Base-by-base conservation (phyloP, 2,329 filamentous ascomycete species). In the Basipetospora sp. region DNA sequence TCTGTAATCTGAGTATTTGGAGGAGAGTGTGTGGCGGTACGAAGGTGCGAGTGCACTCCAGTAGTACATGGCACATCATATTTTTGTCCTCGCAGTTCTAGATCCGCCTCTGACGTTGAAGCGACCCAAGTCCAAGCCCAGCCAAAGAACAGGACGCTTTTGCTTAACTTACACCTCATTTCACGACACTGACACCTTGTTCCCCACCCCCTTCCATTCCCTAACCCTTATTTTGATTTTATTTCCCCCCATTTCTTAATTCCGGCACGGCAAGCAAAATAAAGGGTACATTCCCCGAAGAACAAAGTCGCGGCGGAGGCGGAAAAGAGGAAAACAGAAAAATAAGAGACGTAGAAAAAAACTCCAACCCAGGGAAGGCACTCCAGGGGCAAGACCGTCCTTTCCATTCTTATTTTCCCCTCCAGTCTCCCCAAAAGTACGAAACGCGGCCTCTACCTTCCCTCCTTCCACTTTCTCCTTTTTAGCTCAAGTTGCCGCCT, bases 151-250 rank as follows among this genome's bases (percentile, higher is more conserved):
- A n/a, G n/a, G n/a, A n/a, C n/a, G n/a, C n/a, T n/a, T n/a, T n/a
- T n/a, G n/a, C n/a, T n/a, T 25, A 25, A 25, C 22, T 25, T 25
- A 25, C 22, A 25, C 11, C 22, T 25, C 22, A 25, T 25, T 25
- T 25, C 22, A 11, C 22, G 22, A 25, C 22, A 30, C 28, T 27
- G 19, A n/a, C 28, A 30, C 28, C 28, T 20, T 27, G 15, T 42
- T 44, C 43, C 45, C 46, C 44, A 36, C 37, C 39, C 9, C 19
- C 28, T 36, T 40, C 37, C 42, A 33, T 41, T 37, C 36, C 27
- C 30, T 35, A 25, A 25, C 36, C 40, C 17, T 31, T 19, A 16
- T 37, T 33, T 34, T 30, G 41, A 43, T 46, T 46, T 47, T 45
- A 41, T 41, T 43, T 41, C 22, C 11, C 22, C 22, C 22, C 11